phyloP scores from a whole-genome alignment of 106 monocot species.

The Narthecium ossifragum region DNA sequence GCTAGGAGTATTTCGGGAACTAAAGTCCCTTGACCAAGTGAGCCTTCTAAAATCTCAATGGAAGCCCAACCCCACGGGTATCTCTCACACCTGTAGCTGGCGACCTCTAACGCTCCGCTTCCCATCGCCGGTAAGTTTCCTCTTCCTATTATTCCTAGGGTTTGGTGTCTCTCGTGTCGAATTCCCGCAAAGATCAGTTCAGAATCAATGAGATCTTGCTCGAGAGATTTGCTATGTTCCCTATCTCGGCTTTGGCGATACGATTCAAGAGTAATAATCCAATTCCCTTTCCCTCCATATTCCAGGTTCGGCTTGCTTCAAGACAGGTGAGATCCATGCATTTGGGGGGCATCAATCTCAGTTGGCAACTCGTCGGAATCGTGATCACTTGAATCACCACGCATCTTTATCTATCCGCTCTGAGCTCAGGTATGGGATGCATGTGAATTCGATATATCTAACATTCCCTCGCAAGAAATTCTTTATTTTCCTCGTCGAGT shows the following conservation, averaged over 20 bases:
- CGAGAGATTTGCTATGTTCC: background rate
- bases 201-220: background rate
- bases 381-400: conserved; percentile 8
- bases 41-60: no score
- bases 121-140: conserved; percentile 11
- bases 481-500: no score
- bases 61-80: no score
- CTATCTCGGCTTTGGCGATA: no score
- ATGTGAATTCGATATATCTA: no score
- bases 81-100: conserved; percentile 8
- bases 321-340: conserved; percentile 1
- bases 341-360: conserved; percentile 7
- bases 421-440: conserved; percentile 20
- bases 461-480: no score
- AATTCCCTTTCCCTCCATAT: background rate
- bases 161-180: background rate
- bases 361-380: conserved; percentile 15
- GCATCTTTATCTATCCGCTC: conserved; percentile 13
- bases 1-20: no score
- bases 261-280: no score
- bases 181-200: background rate
- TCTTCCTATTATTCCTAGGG: background rate
- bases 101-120: conserved; percentile 11
- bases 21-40: no score
- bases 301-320: conserved; percentile 14